A percentile compares a stretch with the other conserved stretches of the same genome.
phyloP scores from a whole-genome alignment of 1,284 basidiomycete genomes.

The Tremellales sp. region DNA sequence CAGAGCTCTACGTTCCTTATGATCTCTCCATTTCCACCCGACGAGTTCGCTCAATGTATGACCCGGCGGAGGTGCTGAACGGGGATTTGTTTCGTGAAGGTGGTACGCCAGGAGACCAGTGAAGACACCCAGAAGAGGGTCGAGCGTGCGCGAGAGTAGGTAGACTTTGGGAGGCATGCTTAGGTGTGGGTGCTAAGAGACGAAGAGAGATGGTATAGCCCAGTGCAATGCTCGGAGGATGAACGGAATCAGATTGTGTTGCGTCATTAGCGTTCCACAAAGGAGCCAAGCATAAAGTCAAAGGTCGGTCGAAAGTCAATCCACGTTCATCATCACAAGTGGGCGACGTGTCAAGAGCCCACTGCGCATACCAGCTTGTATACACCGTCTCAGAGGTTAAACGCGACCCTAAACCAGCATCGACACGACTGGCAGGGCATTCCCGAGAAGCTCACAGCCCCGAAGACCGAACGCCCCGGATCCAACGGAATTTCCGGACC shows the following conservation, averaged over 20 bases:
- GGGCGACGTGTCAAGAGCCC: too few species aligned
- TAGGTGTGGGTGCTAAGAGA: background rate
- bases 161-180: constrained; percentile 38
- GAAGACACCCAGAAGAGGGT: constrained; percentile 72
- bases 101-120: constrained; percentile 75
- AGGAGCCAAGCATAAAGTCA: too few species aligned
- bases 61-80: constrained; percentile 64
- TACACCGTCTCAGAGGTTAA: too few species aligned
- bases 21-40: constrained; percentile 62
- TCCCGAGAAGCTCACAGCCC: too few species aligned
- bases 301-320: too few species aligned
- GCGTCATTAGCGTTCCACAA: too few species aligned
- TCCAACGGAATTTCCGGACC: background rate
- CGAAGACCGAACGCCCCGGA: background rate
- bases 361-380: too few species aligned
- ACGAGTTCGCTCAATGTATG: constrained; percentile 62
- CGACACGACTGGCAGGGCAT: too few species aligned
- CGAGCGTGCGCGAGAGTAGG: constrained; percentile 52
- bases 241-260: too few species aligned
- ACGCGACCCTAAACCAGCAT: too few species aligned
- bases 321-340: too few species aligned
- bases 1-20: constrained; percentile 7
- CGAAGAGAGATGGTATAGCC: background rate
- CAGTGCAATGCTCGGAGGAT: too few species aligned
- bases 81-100: constrained; percentile 77